Evolutionary conservation across 345 rosid genomes (phyloP), one percentile per base, ranked within the genome.

Genomic region (Hibiscus tridactylites): DNA sequence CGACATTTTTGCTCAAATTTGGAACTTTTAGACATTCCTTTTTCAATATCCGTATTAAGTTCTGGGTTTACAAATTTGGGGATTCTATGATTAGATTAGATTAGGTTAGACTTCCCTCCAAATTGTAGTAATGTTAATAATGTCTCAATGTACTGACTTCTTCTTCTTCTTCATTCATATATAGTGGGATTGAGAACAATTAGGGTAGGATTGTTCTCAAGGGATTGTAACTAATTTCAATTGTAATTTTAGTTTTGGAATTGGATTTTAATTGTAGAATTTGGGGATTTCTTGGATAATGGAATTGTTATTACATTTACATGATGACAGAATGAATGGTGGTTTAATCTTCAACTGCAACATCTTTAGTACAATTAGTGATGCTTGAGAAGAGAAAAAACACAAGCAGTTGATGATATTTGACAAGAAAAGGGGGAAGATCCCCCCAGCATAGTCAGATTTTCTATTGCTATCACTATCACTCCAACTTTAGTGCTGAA

Each of bases 1-100:
- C 12, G 93, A 90, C 75, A 12, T 85, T 73, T 87, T 78, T 66
- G 65, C 76, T 72, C 74, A 85, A 52, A 64, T 92, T 60, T 80
- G 85, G 85, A 86, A 90, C 59, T 70, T 28, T 19, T 81, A 85
- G 78, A 10, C 58, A 33, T 29, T 74, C 17, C 33, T 10, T 17
- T 24, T 19, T 21, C 17, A 10, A 19, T 17, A 6, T 13, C 37
- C 12, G 3, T 19, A 37, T 53, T 33, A 37, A 33, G 2, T 54
- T 69, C 6, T 69, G 42, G 62, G 3, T 24, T 13, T 1, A 6
- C 5, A 47, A 24, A 47, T 28, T 16, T 13, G 35, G 68, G 8
- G 53, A 66, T 66, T 13, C n/a, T 42, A 66, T 15, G 16, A 66
- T 26, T 46, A 47, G 57, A 66, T 26, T 46, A 47, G 57, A 66